Evolutionary conservation across 768 basidiomycete species (phyloP), one percentile per base, ranked within the genome.

Genomic region (Leccinum sublutescens): DNA sequence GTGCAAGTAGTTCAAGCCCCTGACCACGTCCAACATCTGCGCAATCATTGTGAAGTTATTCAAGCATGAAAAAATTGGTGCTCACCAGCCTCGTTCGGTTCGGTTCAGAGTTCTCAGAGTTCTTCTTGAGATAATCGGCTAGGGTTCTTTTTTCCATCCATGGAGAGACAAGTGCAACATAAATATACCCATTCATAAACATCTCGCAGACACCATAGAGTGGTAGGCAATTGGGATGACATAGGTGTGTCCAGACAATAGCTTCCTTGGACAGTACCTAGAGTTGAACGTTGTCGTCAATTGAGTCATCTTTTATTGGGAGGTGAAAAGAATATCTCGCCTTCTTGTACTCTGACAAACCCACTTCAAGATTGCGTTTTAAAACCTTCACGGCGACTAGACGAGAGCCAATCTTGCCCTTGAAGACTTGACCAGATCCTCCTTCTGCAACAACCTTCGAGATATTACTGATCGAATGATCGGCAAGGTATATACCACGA

Each of bases 1-100:
- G 57, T 82, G 80, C 14, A 82, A 62, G 54, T 82, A 79, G 4
- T 71, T 51, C 49, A 82, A 61, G 14, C 80, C 80, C n/a, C 74
- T 67, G 25, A 75, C 75, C 19, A 80, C 67, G 54, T 82, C 80
- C 11, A 76, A 64, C 45, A 80, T 74, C 80, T 81, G 52, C 17
- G 19, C 6, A 29, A 40, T 29, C 27, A 29, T 7, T 12, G 34
- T 57, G 34, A 53, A 38, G n/a, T 54, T 27, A 57, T 29, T 2
- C 23, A 14, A 25, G n/a, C 4, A 23, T 54, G 11, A 43, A 59
- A 51, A 11, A n/a, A 3, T 14, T 11, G 31, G 23, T 31, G 38
- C 71, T 68, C 59, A 79, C 78, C 63, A 79, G 60, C 25, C 60
- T 61, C 29, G 70, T 57, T 50, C 74, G 67, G 57, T 67, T 63